Conservation (phyloP, 306 rosid genomes). For the Cucumis melo region DNA sequence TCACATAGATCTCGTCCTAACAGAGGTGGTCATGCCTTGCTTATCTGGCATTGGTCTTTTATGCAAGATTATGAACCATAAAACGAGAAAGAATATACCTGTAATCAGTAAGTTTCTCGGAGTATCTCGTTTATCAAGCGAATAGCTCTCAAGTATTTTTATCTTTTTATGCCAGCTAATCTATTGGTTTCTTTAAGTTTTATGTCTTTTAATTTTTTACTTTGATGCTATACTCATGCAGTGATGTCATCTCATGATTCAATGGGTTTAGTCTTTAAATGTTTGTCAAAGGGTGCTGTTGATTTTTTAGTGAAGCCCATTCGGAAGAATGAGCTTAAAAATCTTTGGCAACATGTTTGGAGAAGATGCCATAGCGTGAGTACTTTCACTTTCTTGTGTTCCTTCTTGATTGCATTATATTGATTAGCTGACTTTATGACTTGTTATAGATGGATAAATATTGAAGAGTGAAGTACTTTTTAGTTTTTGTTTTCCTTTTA, state of each 20-base stretch:
- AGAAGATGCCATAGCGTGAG: slow-evolving; percentile 98
- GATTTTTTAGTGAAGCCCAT: slow-evolving; percentile 91
- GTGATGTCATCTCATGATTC: slow-evolving; percentile 98
- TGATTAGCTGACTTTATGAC: background rate
- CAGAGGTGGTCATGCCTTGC: slow-evolving; percentile 86
- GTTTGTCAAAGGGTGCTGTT: slow-evolving; percentile 96
- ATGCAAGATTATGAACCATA: slow-evolving; percentile 77
- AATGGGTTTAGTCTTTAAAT: slow-evolving; percentile 91
- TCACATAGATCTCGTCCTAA: slow-evolving; percentile 71
- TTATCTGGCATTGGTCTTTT: slow-evolving; percentile 78
- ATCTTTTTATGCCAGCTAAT: slow-evolving; percentile 24
- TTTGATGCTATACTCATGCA: slow-evolving; percentile 51
- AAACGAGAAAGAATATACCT: slow-evolving; percentile 61
- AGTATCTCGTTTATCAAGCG: background rate
- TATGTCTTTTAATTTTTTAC: slow-evolving; percentile 9
- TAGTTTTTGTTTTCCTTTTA: background rate
- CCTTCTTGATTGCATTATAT: background rate
- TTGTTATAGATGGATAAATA: background rate
- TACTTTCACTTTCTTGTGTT: background rate
- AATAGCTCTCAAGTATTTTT: slow-evolving; percentile 8
- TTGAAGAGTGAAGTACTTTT: background rate
- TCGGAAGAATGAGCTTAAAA: slow-evolving; percentile 96
- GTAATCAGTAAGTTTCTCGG: slow-evolving; percentile 67
- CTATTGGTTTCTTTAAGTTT: slow-evolving; percentile 13
- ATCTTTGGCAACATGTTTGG: slow-evolving; percentile 99